Base-by-base conservation (phyloP, 1,284 basidiomycete species). In the Trichosporon sp. region DNA sequence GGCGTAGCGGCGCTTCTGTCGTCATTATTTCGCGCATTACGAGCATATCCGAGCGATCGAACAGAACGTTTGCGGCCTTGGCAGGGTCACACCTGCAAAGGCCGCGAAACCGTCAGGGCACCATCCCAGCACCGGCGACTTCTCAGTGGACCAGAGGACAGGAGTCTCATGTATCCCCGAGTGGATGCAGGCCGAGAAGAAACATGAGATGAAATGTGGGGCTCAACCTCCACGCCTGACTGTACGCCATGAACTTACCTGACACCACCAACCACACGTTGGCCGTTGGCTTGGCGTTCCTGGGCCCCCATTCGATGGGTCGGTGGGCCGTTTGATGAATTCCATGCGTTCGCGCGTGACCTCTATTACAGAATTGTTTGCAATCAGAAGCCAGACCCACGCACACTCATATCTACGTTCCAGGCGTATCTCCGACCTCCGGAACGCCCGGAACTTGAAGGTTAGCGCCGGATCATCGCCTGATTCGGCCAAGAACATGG, bases 291-390 rank as follows among this genome's bases (percentile, higher is more conserved):
- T 54, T 54, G 51, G 51, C 51, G 51, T 54, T 26, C 51, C 51
- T 54, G 51, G 43, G 43, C 43, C 43, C 43, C 43, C 43, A 46
- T 46, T 46, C 43, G 43, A 14, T 46, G 43, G 43, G 43, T 40
- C 38, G 38, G 38, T 40, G 38, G 38, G 38, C 38, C 43, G 10
- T n/a, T 16, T 46, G 14, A 26, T 54, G 51, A 19, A 54, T 54
- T 54, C 51, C 51, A 54, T 54, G 19, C 51, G 19, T 21, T 54
- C 21, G 51, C 51, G 51, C 51, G 51, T 54, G 51, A 54, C 51
- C 51, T 19, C 51, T 54, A 2, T 19, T 4, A 12, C 8, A 26
- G 21, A n/a, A 21, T 16, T 11, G 51, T 21, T 21, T 54, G 51
- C 51, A 19, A 54, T 54, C 21, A 54, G 51, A 26, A 21, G 51